Evolutionary conservation across 2,329 filamentous ascomycete species (phyloP), one percentile per base, ranked within the genome.

Genomic region (Hymenoscyphus repandus): DNA sequence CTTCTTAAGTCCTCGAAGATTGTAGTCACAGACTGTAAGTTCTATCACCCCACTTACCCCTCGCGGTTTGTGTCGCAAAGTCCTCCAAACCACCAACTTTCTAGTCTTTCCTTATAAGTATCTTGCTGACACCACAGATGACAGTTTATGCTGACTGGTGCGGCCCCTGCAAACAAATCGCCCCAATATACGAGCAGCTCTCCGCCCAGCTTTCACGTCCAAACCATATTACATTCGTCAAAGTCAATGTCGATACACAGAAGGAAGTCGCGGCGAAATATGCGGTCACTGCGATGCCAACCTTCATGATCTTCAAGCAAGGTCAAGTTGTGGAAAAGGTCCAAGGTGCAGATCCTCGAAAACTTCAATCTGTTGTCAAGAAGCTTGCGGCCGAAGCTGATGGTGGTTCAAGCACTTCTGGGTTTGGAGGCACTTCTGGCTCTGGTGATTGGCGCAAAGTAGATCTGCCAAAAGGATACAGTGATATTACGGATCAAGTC

Each of bases 71-170:
- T 36, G 43, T 31, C 15, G 32, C 32, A 40, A 40, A 32, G 33
- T 27, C 12, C 36, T 41, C n/a, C 33, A 42, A n/a, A 42, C 45
- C 52, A 46, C 49, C 45, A 53, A 46, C 49, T 49, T 47, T 37
- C 18, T 7, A 30, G n/a, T n/a, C n/a, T n/a, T 9, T 9, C 17
- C 13, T 2, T 39, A 11, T 2, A 27, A 9, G 37, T 12, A 47
- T 15, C n/a, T 39, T n/a, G n/a, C 22, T 13, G 37, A 36, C 40
- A 20, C 39, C 36, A 40, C 7, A 5, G 6, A 5, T 13, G 12
- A 45, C 62, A 95, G 90, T 96, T 76, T 92, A 88, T 64, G 89
- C 90, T 63, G 85, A 89, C 64, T 93, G 87, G 85, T 95, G 88
- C 66, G 84, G 75, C 32, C 87, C 90, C 64, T 95, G 90, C 79